These are phyloP conservation scores for Pulveroboletus ravenelii DNA, from an alignment of 768 basidiomycete genomes.

Conservation along the genomic window DNA sequence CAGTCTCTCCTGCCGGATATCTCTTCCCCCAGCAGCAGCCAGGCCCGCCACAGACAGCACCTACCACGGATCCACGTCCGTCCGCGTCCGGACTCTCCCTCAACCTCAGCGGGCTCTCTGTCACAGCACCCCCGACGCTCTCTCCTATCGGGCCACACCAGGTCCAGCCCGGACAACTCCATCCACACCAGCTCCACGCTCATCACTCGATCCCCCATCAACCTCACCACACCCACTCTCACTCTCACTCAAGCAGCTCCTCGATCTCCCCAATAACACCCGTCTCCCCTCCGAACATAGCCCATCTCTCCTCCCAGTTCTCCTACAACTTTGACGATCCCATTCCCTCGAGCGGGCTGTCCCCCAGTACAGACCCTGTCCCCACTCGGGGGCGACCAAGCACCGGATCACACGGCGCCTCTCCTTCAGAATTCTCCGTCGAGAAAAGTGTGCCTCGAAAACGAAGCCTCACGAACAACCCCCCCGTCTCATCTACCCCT, in stretches of 20 bases:
- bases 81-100: slow-evolving; percentile 50
- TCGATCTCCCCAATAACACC: slow-evolving; percentile 54
- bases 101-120: slow-evolving; percentile 63
- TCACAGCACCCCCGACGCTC: slow-evolving; percentile 56
- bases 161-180: slow-evolving; percentile 43
- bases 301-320: slow-evolving; percentile 41
- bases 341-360: slow-evolving; percentile 6
- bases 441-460: slow-evolving; percentile 60
- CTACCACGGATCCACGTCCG: slow-evolving; percentile 13
- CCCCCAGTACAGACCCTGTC: slow-evolving; percentile 26
- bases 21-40: slow-evolving; percentile 24
- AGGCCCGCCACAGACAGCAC: slow-evolving; percentile 12
- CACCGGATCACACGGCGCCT: slow-evolving; percentile 35
- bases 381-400: slow-evolving; percentile 35
- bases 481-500: slow-evolving; percentile 31
- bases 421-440: slow-evolving; percentile 43
- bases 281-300: slow-evolving; percentile 44
- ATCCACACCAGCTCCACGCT: slow-evolving; percentile 56
- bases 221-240: slow-evolving; percentile 17
- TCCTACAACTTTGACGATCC: slow-evolving; percentile 50
- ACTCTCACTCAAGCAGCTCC: slow-evolving; percentile 21
- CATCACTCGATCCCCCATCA: slow-evolving; percentile 36
- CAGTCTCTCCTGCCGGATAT: slow-evolving; percentile 18
- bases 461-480: slow-evolving; percentile 52
- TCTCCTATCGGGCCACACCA: slow-evolving; percentile 3